A percentile compares a stretch with the other conserved stretches of the same genome.
These are phyloP conservation scores for Aspergillus aculeatinus DNA, from an alignment of 2,329 filamentous ascomycete genomes.

Conservation along the genomic window DNA sequence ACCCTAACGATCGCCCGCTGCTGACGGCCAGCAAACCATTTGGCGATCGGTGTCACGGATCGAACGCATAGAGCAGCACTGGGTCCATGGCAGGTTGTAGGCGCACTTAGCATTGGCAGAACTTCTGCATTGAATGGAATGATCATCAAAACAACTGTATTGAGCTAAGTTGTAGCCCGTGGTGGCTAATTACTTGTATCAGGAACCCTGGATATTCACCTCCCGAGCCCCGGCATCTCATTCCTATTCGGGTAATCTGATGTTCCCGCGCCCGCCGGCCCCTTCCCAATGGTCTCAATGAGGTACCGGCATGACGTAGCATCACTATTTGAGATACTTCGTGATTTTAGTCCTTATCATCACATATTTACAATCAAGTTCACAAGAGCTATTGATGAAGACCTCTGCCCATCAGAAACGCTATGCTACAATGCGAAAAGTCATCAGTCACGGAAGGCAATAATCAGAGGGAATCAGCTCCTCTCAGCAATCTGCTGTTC, in stretches of 20 bases:
- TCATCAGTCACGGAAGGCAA: background rate
- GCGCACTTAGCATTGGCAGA: too few relatives aligned
- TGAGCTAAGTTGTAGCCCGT: background rate
- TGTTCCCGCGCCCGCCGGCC: background rate
- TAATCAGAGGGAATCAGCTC: background rate
- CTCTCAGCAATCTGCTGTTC: slow-evolving; percentile 34
- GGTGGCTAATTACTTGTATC: background rate
- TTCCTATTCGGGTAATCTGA: slow-evolving; percentile 20
- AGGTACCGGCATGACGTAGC: background rate
- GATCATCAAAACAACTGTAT: background rate
- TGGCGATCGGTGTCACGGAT: too few relatives aligned
- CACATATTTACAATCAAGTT: too few relatives aligned
- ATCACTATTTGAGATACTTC: background rate
- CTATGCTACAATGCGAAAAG: too few relatives aligned
- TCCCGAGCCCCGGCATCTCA: slow-evolving; percentile 7
- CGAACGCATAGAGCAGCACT: too few relatives aligned
- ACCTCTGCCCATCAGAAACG: background rate
- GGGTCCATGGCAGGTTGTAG: too few relatives aligned
- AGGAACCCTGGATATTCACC: background rate
- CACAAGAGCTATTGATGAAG: background rate
- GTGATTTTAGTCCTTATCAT: too few relatives aligned
- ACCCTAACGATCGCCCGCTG: slow-evolving; percentile 31
- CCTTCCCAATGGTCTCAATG: background rate
- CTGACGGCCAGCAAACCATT: background rate
- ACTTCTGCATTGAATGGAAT: too few relatives aligned